Percentiles rank a stretch among this genome's conserved stretches.
Evolutionary conservation across 139 green algal species (phyloP).

Genomic region (Astrephomene gubernaculifera): DNA sequence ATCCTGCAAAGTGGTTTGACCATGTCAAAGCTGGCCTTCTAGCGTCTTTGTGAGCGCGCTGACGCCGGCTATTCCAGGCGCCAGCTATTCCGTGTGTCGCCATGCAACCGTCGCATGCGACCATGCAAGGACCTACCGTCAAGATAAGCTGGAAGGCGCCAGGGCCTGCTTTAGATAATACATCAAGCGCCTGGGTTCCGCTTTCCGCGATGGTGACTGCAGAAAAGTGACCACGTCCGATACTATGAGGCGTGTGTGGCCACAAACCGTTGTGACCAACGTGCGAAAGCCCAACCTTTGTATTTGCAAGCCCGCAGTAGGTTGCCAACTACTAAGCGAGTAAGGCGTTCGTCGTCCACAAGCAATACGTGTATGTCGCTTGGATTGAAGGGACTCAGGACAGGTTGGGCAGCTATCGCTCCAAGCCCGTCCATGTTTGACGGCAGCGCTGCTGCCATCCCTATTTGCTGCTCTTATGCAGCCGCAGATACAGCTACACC

Average conservation of each 20-base stretch:
- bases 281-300: slow-evolving; percentile 62
- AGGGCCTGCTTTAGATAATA: slow-evolving; percentile 68
- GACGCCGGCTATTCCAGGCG: too few relatives aligned
- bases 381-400: slow-evolving; percentile 15
- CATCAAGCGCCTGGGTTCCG: slow-evolving; percentile 78
- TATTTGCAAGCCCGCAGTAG: slow-evolving; percentile 87
- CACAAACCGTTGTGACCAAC: background rate
- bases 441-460: too few relatives aligned
- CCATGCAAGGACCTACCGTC: slow-evolving; percentile 77
- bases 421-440: too few relatives aligned
- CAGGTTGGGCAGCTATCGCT: too few relatives aligned
- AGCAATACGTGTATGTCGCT: slow-evolving; percentile 80
- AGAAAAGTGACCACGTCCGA: too few relatives aligned
- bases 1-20: slow-evolving; percentile 67
- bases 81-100: too few relatives aligned
- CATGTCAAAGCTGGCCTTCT: too few relatives aligned
- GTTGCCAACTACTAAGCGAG: slow-evolving; percentile 79
- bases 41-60: too few relatives aligned
- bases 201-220: slow-evolving; percentile 82
- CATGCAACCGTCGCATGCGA: too few relatives aligned
- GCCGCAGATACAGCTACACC: too few relatives aligned
- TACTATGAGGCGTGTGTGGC: background rate
- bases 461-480: too few relatives aligned
- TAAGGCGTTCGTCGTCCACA: slow-evolving; percentile 90
- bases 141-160: slow-evolving; percentile 89